A percentile compares a stretch with the other conserved stretches of the same genome.
These are phyloP conservation scores for Pestalotiopsis sp. DNA, from an alignment of 2,329 filamentous ascomycete species.

Conservation along the genomic window DNA sequence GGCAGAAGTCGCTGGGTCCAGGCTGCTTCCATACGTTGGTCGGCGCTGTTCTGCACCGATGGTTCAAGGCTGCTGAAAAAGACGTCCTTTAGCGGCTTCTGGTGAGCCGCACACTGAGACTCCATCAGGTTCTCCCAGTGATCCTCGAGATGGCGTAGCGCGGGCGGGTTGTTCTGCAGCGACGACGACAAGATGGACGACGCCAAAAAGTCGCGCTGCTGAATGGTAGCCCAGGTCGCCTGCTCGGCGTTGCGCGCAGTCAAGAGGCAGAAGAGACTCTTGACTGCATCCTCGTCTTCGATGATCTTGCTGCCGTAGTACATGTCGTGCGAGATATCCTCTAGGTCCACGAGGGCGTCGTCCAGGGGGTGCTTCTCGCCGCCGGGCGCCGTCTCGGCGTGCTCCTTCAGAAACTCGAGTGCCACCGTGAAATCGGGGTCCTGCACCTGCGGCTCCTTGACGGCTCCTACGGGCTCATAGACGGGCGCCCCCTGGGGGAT, in stretches of 20 bases:
- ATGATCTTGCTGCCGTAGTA: slow-evolving; percentile 68
- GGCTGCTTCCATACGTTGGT: slow-evolving; percentile 21
- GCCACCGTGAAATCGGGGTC: slow-evolving; percentile 46
- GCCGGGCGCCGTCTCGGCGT: slow-evolving; percentile 27
- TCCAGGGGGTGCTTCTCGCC: slow-evolving; percentile 37
- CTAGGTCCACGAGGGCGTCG: slow-evolving; percentile 56
- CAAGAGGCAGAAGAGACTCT: slow-evolving; percentile 60
- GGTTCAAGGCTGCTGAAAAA: slow-evolving; percentile 45
- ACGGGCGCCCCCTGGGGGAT: slow-evolving; percentile 53
- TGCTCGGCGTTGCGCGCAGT: slow-evolving; percentile 27
- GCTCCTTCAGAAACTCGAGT: slow-evolving; percentile 50
- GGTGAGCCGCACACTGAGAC: slow-evolving; percentile 33
- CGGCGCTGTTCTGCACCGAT: slow-evolving; percentile 14
- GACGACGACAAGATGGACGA: slow-evolving; percentile 59
- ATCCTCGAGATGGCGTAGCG: slow-evolving; percentile 52
- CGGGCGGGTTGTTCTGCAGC: slow-evolving; percentile 66
- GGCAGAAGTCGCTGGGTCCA: slow-evolving; percentile 36
- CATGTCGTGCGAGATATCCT: slow-evolving; percentile 67
- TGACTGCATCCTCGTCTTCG: slow-evolving; percentile 54
- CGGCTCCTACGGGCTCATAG: slow-evolving; percentile 58
- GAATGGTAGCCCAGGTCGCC: slow-evolving; percentile 23
- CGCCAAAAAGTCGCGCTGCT: slow-evolving; percentile 48
- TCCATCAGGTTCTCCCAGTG: slow-evolving; percentile 47
- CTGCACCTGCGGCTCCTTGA: slow-evolving; percentile 51
- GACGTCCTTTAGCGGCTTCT: slow-evolving; percentile 32